Base-by-base conservation (phyloP, 1,139 yeast species). In the Meyerozyma athensensis region DNA sequence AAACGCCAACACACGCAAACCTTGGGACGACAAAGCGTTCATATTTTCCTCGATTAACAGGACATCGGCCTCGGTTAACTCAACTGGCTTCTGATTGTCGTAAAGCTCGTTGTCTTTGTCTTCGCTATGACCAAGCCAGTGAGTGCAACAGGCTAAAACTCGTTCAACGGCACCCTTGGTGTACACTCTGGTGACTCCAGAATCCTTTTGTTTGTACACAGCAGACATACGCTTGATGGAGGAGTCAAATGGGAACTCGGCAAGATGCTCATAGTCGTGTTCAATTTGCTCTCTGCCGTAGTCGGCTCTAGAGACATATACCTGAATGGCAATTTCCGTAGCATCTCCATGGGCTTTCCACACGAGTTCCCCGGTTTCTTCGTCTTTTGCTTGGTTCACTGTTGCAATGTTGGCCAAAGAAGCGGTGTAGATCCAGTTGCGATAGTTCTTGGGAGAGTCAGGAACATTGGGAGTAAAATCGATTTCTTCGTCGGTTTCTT, bases 291-390 rank as follows among this genome's bases (percentile, higher is more conserved):
- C 63, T 47, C 86, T 69, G 7, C 65, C 64, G 50, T 59, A 71
- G 20, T 72, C 74, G 34, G 80, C 58, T 46, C 92, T 68, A 28
- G 76, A 61, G 13, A 78, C 72, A 54, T 84, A 83, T 0, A 85
- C 89, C 52, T 84, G 86, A 44, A 85, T 80, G 10, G 95, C 92
- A 51, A 82, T 77, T 60, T 85, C 95, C 3, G 95, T 85, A 26
- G 95, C 89, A 54, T 85, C 95, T 38, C 94, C 95, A 50, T 79
- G 81, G 12, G 86, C 87, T 49, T 76, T 77, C 92, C 94, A 85
- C 7, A 43, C 58, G 26, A 52, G 40, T 33, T 61, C 68, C 5
- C 67, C 69, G n/a, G 63, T 54, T 21, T 65, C 68, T 30, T 57
- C 65, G 39, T 63, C 64, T 19, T 53, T 50, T 30, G 65, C 64